phyloP scores from a whole-genome alignment of 352 stramenopile genomes.

The Aphanomyces stellatus region DNA sequence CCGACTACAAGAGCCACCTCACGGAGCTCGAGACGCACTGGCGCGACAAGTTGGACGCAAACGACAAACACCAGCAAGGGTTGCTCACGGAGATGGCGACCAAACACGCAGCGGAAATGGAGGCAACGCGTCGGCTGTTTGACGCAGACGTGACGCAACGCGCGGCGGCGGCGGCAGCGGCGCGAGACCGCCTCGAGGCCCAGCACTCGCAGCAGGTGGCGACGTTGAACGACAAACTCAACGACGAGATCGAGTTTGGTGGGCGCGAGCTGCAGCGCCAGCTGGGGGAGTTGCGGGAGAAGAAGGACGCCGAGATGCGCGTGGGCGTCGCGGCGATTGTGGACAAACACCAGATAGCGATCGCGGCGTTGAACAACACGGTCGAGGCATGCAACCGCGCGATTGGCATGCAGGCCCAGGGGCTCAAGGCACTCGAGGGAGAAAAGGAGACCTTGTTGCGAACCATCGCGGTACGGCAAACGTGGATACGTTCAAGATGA shows the following conservation, averaged over 20 bases:
- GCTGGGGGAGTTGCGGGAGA: slow-evolving; percentile 19
- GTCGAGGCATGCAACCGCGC: background rate
- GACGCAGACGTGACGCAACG: background rate
- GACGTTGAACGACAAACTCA: background rate
- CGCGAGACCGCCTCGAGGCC: background rate
- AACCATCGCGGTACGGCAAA: background rate
- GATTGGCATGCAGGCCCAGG: background rate
- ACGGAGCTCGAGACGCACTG: background rate
- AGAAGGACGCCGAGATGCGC: slow-evolving; percentile 21
- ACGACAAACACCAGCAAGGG: background rate
- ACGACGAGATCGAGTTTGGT: slow-evolving; percentile 20
- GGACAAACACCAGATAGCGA: slow-evolving; percentile 4
- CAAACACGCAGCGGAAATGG: background rate
- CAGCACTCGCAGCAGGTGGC: background rate
- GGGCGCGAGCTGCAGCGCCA: slow-evolving; percentile 13
- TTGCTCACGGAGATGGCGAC: background rate
- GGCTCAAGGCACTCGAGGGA: background rate
- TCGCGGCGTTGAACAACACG: background rate
- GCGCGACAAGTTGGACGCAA: background rate
- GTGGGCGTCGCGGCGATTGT: slow-evolving; percentile 7
- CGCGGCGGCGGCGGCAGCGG: background rate
- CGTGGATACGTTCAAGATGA: background rate
- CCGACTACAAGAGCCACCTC: background rate
- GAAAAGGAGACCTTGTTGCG: background rate
- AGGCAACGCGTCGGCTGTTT: background rate